A percentile compares a stretch with the other conserved stretches of the same genome.
These are phyloP conservation scores for Neurospora sp. DNA, from an alignment of 495 filamentous ascomycete genomes.

Conservation along the genomic window DNA sequence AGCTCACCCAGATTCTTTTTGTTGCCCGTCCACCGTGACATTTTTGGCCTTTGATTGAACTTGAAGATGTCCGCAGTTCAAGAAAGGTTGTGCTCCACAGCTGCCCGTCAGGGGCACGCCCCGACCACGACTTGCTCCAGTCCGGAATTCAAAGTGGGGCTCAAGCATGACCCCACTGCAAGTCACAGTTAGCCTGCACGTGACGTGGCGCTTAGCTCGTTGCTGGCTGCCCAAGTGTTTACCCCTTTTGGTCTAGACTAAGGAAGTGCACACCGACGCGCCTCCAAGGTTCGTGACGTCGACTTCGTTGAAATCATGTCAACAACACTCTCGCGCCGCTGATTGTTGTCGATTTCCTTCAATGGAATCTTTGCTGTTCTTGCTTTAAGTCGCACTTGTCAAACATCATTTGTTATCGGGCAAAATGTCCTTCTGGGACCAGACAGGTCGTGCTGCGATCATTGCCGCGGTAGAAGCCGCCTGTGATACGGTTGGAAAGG, in stretches of 20 bases:
- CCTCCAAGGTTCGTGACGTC: background rate
- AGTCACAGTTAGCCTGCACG: background rate
- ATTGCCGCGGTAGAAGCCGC: conserved; percentile 29
- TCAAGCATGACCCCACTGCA: background rate
- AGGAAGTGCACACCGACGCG: background rate
- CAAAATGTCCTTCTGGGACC: conserved; percentile 30
- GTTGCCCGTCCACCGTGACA: background rate
- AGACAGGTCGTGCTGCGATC: conserved; percentile 27
- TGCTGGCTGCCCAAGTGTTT: background rate
- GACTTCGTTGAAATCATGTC: background rate
- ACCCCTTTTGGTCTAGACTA: background rate
- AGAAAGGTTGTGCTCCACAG: background rate
- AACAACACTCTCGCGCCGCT: background rate
- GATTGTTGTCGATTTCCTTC: background rate
- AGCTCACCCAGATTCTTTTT: background rate
- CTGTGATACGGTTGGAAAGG: conserved; percentile 27
- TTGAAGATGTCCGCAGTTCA: background rate
- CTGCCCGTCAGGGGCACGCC: background rate
- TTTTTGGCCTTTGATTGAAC: background rate
- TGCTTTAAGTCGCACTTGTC: background rate
- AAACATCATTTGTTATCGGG: background rate
- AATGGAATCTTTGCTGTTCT: background rate
- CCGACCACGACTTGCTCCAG: too few relatives aligned
- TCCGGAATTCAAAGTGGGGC: background rate
- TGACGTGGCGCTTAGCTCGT: background rate